These are phyloP conservation scores for Borovskyia barvae DNA, from an alignment of 208 protist genomes.

Conservation along the genomic window DNA sequence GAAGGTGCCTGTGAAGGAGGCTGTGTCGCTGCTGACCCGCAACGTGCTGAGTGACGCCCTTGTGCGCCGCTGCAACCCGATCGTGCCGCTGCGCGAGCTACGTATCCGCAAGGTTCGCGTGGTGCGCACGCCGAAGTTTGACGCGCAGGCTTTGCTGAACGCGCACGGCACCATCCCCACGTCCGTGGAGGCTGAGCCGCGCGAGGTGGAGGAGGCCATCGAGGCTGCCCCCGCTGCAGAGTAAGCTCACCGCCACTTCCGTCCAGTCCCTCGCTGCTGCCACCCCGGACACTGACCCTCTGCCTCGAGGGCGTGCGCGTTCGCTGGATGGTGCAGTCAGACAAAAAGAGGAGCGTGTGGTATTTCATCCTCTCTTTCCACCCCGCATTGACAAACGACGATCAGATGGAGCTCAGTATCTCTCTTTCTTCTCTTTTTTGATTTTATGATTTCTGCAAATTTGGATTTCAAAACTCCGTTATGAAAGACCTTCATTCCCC, in stretches of 20 bases:
- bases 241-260: too few relatives aligned
- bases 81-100: conserved; percentile 98
- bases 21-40: conserved; percentile 94
- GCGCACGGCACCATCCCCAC: conserved; percentile 88
- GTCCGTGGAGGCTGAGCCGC: conserved; percentile 74
- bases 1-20: conserved; percentile 90
- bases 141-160: conserved; percentile 90
- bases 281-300: too few relatives aligned
- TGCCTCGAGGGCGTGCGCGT: too few relatives aligned
- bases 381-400: too few relatives aligned
- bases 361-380: too few relatives aligned
- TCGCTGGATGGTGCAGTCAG: too few relatives aligned
- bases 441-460: conserved; percentile 17
- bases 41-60: conserved; percentile 96
- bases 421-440: conserved; percentile 19
- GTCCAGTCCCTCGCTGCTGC: too few relatives aligned
- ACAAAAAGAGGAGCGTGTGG: too few relatives aligned
- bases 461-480: conserved; percentile 1
- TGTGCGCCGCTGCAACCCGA: conserved; percentile 88
- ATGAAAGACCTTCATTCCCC: conserved; percentile 6
- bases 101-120: conserved; percentile 98
- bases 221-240: conserved; percentile 40
- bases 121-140: conserved; percentile 96
- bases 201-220: conserved; percentile 73
- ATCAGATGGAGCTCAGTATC: too few relatives aligned